A percentile compares a stretch with the other conserved stretches of the same genome.
Conservation (phyloP, 352 stramenopile genomes). For the Phytophthora megakarya region DNA sequence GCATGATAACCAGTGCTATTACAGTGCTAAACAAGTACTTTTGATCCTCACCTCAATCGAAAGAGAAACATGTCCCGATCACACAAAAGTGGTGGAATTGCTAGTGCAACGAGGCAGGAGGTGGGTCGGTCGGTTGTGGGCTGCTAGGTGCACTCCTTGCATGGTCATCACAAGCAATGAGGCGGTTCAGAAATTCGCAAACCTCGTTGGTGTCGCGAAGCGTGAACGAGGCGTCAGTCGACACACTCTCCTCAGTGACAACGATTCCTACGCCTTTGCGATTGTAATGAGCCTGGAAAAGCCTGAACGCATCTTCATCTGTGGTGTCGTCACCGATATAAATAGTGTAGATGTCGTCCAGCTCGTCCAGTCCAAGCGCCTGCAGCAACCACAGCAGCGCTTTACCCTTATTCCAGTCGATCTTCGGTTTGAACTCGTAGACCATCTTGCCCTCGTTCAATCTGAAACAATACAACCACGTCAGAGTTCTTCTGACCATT, state of each 20-base stretch:
- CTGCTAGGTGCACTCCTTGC: slow-evolving; percentile 30
- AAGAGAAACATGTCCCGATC: background rate
- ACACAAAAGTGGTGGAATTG: background rate
- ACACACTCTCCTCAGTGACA: slow-evolving; percentile 75
- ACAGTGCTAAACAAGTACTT: too few relatives aligned
- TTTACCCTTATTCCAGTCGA: slow-evolving; percentile 93
- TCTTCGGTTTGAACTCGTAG: slow-evolving; percentile 91
- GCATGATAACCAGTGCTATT: too few relatives aligned
- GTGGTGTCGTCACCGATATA: slow-evolving; percentile 93
- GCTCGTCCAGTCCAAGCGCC: slow-evolving; percentile 67
- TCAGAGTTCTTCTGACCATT: slow-evolving; percentile 4
- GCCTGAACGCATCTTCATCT: slow-evolving; percentile 86
- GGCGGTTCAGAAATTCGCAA: slow-evolving; percentile 70
- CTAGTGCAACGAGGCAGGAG: slow-evolving; percentile 14
- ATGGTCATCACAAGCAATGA: slow-evolving; percentile 48
- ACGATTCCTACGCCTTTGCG: slow-evolving; percentile 84
- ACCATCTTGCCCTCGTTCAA: slow-evolving; percentile 90
- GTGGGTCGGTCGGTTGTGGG: slow-evolving; percentile 13
- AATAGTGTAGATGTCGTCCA: slow-evolving; percentile 88
- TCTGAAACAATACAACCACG: slow-evolving; percentile 29
- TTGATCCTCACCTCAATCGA: slow-evolving; percentile 5
- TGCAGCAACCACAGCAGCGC: slow-evolving; percentile 87
- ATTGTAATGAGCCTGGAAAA: slow-evolving; percentile 57
- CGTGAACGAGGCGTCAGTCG: slow-evolving; percentile 74
- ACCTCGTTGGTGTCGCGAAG: slow-evolving; percentile 81